Evolutionary conservation across 164 flowering plant genomes (phyloP), one percentile per base, ranked within the genome.

Genomic region (Litsea cubeba): DNA sequence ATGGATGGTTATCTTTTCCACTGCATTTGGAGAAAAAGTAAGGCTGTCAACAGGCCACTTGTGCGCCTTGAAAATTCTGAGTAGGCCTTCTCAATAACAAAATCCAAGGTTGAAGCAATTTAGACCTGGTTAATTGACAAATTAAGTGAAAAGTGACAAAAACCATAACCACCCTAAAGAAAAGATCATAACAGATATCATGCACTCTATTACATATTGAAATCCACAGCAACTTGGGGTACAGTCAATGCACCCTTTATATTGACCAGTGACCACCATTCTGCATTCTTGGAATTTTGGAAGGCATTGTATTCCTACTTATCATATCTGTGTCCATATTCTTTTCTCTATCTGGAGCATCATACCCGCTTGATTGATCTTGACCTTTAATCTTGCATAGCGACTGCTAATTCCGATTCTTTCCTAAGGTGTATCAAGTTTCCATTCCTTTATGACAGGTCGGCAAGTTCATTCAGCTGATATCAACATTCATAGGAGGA

Each of bases 401-500:
- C 3, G 20, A 51, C 18, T 51, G 58, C 58, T 17, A 15, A 51
- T 51, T 51, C 17, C 58, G 5, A 12, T 51, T 51, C 35, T 30
- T 30, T 51, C 18, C 5, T 51, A 12, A 51, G 18, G 35, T 14
- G 5, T 65, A 15, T 73, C 35, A 63, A 49, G n/a, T 18, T 22
- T 15, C 64, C 46, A 40, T 17, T 58, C 12, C 15, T 22, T 20
- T 32, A 58, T 30, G 35, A 66, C 74, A 86, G 89, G 89, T 86
- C 25, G 89, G 87, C 22, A 86, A 84, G 71, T 83, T 79, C 68
- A 75, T 84, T 71, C 87, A 86, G 74, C 69, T 86, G 60, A 28
- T 79, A 22, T 51, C 89, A 46, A 77, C 89, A 73, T 86, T 86
- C 68, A 10, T 86, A 14, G 87, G 86, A 70, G 87, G 89, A 67